Base-by-base conservation (phyloP, 257 asterid genomes). In the Avicennia marina region DNA sequence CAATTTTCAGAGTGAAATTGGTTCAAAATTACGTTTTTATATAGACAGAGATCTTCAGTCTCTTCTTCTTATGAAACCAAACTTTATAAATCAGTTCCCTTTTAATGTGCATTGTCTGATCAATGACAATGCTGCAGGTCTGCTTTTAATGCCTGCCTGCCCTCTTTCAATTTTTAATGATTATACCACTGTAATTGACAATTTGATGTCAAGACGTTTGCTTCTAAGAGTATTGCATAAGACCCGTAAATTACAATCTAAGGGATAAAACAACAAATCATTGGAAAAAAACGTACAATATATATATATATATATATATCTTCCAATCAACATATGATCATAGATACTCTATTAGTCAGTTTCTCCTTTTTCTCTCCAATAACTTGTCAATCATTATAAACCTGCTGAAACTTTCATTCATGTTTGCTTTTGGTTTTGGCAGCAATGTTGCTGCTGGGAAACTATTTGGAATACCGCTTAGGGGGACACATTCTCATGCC, bases 381-480 rank as follows among this genome's bases (percentile, higher is more conserved):
- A 11, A 4, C 41, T 12, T 36, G 41, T 36, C 13, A 11, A 5
- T 11, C 13, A 36, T 36, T 4, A 36, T 7, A 29, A 29, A 3
- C 7, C 33, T 2, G 33, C 3, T 29, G 3, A 3, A 2, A 7
- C 7, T 3, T 29, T 0, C 2, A 36, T 36, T 12, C 2, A 36
- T 36, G 10, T 2, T 36, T 69, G 26, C 41, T 53, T 64, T 21
- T 55, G 58, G 48, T 64, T 44, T 62, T 78, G 58, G 69, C 94
- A 93, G 99, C 79, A 93, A 93, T 75, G 99, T 93, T 47, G 97
- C 97, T 64, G 97, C 99, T 69, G 99, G 97, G 61, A 88, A 77
- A 74, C 72, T 93, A 73, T 93, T 93, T 71, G 98, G 98, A 63
- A 93, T 93, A 56, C 98, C 98, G 36, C 97, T 93, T 44, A 90